phyloP scores from a whole-genome alignment of 2,329 filamentous ascomycete species.

The Sphaerulina musiva region DNA sequence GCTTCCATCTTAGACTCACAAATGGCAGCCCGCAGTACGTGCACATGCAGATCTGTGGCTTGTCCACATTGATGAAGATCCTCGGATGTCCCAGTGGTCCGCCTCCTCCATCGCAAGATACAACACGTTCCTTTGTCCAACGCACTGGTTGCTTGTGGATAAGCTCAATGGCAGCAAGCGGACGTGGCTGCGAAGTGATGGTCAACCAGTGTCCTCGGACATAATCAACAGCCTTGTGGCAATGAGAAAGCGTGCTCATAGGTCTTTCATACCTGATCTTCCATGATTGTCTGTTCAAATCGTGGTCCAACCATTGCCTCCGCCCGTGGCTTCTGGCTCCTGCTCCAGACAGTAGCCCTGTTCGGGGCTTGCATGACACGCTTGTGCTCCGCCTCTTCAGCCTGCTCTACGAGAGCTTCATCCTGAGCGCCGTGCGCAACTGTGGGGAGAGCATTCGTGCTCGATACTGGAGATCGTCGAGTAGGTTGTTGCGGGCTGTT shows the following conservation, averaged over 20 bases:
- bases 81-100: constrained; percentile 83
- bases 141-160: constrained; percentile 92
- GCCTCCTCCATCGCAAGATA: constrained; percentile 86
- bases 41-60: constrained; percentile 85
- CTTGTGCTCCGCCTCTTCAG: constrained; percentile 50
- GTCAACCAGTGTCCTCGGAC: constrained; percentile 21
- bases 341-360: constrained; percentile 70
- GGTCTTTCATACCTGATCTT: constrained; percentile 61
- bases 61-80: constrained; percentile 97
- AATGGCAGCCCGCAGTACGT: constrained; percentile 90
- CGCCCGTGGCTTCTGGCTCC: constrained; percentile 73
- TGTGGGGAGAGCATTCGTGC: constrained; percentile 54
- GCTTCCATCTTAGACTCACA: constrained; percentile 52
- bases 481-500: constrained; percentile 53
- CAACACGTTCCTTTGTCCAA: constrained; percentile 77
- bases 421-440: constrained; percentile 47
- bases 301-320: constrained; percentile 87
- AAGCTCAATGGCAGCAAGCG: constrained; percentile 84
- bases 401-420: constrained; percentile 49
- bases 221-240: neutral
- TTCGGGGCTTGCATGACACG: constrained; percentile 77
- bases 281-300: constrained; percentile 96
- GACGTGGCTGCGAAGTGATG: constrained; percentile 61
- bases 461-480: constrained; percentile 47
- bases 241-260: neutral